These are phyloP conservation scores for Musa balbisiana DNA, from an alignment of 202 grass and related monocot species.

Conservation along the genomic window DNA sequence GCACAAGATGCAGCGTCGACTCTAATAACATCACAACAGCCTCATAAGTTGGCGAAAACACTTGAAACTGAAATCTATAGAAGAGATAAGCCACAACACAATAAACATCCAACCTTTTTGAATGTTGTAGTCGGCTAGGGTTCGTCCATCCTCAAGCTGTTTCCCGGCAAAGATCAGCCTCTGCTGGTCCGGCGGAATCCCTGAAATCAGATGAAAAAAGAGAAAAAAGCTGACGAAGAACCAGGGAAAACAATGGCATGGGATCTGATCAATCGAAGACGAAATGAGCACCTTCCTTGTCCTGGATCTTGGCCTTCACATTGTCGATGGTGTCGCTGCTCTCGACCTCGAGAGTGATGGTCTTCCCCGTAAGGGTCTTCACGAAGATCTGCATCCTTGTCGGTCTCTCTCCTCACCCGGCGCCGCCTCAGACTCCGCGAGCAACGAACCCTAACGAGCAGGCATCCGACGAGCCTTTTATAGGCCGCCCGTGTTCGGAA, in stretches of 20 bases:
- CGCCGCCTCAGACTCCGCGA: not conserved
- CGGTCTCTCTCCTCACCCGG: not conserved
- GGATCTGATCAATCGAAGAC: not conserved
- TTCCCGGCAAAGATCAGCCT: conserved; percentile 17
- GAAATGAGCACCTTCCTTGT: conserved; percentile 14
- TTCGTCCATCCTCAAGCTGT: conserved; percentile 19
- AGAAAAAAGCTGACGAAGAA: not conserved
- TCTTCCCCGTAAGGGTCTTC: conserved; percentile 20
- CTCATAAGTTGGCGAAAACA: not conserved
- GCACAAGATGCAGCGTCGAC: conserved; percentile 2
- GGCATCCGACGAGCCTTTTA: no score
- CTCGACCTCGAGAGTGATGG: conserved; percentile 24
- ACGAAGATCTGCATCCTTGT: conserved; percentile 22
- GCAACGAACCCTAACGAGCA: not conserved
- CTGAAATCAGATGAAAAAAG: not conserved
- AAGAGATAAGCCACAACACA: not conserved
- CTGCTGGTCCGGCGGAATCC: conserved; percentile 21
- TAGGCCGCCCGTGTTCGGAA: not conserved
- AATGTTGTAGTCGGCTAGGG: conserved; percentile 15
- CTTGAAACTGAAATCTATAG: not conserved
- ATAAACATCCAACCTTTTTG: conserved; percentile 11
- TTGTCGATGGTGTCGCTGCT: conserved; percentile 22
- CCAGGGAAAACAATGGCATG: no score
- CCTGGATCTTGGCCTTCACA: conserved; percentile 26
- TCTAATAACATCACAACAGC: not conserved